Conservation (phyloP, 148 eudicot genomes). For the Amaranthus palmeri region DNA sequence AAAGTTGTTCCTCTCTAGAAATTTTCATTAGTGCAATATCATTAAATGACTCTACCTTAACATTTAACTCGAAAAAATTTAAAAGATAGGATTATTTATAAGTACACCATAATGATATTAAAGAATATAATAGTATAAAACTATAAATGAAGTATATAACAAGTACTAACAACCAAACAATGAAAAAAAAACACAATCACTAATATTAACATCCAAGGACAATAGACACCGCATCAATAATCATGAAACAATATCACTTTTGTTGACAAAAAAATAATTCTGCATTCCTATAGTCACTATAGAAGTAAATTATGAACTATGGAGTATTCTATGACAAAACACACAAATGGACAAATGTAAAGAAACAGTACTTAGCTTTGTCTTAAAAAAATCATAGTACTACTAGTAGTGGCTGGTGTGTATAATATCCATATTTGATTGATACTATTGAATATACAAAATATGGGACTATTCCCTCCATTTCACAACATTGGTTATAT, state of each 20-base stretch:
- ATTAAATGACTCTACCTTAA: too few relatives aligned
- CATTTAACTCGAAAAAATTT: too few relatives aligned
- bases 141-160: too few relatives aligned
- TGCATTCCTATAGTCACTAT: background rate
- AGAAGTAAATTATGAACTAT: too few relatives aligned
- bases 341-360: conserved; percentile 19
- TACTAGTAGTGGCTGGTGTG: background rate
- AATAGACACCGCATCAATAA: background rate
- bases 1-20: too few relatives aligned
- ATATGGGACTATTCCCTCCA: conserved; percentile 20
- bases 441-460: conserved; percentile 14
- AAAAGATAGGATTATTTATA: too few relatives aligned
- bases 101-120: too few relatives aligned
- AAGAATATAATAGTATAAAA: too few relatives aligned
- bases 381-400: conserved; percentile 3
- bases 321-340: background rate
- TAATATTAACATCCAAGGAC: background rate
- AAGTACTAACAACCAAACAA: too few relatives aligned
- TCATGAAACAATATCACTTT: conserved; percentile 9
- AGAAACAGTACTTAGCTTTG: background rate
- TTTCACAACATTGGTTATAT: too few relatives aligned
- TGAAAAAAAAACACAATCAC: too few relatives aligned
- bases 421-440: background rate
- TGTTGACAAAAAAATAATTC: conserved; percentile 6
- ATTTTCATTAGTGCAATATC: too few relatives aligned